These are phyloP conservation scores for Themeda triandra DNA, from an alignment of 176 grass and related monocot species.

Conservation along the genomic window DNA sequence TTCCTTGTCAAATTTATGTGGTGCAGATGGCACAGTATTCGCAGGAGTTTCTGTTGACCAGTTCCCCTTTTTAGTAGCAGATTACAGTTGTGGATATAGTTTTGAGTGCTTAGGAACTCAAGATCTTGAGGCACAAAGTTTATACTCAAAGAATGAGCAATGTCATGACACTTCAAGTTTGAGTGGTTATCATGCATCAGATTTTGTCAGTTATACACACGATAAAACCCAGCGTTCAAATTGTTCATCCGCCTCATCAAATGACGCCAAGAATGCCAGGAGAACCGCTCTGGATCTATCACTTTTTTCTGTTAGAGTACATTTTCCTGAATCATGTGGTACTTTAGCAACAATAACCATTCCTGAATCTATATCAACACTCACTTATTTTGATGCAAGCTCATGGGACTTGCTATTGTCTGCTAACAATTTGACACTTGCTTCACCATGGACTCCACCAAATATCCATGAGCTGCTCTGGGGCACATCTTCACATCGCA, in stretches of 20 bases:
- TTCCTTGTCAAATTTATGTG: slow-evolving; percentile 55
- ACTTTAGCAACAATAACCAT: slow-evolving; percentile 63
- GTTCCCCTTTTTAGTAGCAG: slow-evolving; percentile 66
- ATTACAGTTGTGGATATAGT: slow-evolving; percentile 30
- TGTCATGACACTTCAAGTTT: slow-evolving; percentile 21
- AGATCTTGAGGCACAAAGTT: slow-evolving; percentile 31
- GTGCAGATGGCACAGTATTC: slow-evolving; percentile 31
- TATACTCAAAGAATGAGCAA: slow-evolving; percentile 33
- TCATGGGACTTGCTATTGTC: slow-evolving; percentile 76
- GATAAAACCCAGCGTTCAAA: slow-evolving; percentile 15
- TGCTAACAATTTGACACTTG: slow-evolving; percentile 55
- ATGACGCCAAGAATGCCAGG: slow-evolving; percentile 26
- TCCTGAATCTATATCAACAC: slow-evolving; percentile 53
- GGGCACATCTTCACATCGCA: slow-evolving; percentile 55
- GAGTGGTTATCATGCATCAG: slow-evolving; percentile 15
- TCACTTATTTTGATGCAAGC: slow-evolving; percentile 43
- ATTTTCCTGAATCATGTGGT: slow-evolving; percentile 80
- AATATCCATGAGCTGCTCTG: slow-evolving; percentile 61
- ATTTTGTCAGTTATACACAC: slow-evolving; percentile 16
- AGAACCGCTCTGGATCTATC: slow-evolving; percentile 51
- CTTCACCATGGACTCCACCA: slow-evolving; percentile 54
- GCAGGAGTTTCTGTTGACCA: slow-evolving; percentile 50
- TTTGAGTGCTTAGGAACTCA: slow-evolving; percentile 30
- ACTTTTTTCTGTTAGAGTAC: slow-evolving; percentile 51
- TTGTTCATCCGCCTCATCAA: slow-evolving; percentile 10